phyloP scores from a whole-genome alignment of 2,329 filamentous ascomycete species.

The Plenodomus lindquistii region DNA sequence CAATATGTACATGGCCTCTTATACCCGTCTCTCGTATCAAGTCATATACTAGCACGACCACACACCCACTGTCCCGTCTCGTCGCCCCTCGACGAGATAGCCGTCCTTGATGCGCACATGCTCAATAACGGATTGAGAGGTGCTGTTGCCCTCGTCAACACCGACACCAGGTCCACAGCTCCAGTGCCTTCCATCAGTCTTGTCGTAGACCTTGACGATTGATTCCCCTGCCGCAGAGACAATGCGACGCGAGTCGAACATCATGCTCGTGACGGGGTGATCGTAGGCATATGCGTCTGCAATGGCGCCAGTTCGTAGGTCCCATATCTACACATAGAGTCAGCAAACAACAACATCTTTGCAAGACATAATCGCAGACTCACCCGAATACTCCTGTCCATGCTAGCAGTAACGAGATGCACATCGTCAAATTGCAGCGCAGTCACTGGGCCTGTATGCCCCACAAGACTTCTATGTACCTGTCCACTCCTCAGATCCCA shows the following conservation, averaged over 20 bases:
- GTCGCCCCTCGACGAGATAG: constrained; percentile 87
- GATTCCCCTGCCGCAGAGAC: constrained; percentile 88
- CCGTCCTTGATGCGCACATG: constrained; percentile 89
- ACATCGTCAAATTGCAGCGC: constrained; percentile 95
- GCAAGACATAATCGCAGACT: constrained; percentile 51
- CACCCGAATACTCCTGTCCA: constrained; percentile 92
- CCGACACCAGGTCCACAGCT: constrained; percentile 85
- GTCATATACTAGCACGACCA: constrained; percentile 59
- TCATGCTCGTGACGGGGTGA: constrained; percentile 89
- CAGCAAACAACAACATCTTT: background rate
- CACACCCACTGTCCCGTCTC: constrained; percentile 84
- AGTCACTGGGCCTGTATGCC: constrained; percentile 92
- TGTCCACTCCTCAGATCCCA: constrained; percentile 97
- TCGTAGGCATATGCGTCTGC: constrained; percentile 97
- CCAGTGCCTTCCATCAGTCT: constrained; percentile 94
- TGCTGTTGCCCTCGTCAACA: constrained; percentile 66
- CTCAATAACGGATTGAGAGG: constrained; percentile 65
- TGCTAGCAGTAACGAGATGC: constrained; percentile 88
- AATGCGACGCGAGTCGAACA: constrained; percentile 91
- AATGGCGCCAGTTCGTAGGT: constrained; percentile 93
- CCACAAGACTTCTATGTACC: constrained; percentile 93
- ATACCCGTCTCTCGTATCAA: background rate
- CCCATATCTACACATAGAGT: constrained; percentile 78
- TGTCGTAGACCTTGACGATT: constrained; percentile 97
- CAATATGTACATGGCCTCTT: constrained; percentile 14